Evolutionary conservation across 352 stramenopile genomes (phyloP), one percentile per base, ranked within the genome.

Genomic region (Phytophthora fragariae): DNA sequence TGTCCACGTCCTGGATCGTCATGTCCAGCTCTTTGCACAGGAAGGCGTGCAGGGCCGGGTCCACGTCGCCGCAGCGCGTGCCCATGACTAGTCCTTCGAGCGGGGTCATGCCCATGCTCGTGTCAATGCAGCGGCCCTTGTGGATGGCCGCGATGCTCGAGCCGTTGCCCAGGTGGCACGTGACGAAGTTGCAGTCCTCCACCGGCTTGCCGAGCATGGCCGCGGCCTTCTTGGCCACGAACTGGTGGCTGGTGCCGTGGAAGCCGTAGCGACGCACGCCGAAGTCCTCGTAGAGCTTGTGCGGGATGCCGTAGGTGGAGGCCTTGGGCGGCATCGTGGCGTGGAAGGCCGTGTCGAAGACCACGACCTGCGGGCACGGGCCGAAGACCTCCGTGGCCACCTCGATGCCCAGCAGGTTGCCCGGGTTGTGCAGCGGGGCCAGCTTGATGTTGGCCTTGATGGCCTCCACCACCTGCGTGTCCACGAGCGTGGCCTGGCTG

Each of bases 311-410:
- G 69, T 98, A 98, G 17, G 81, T 83, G 70, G 79, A 97, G 24
- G 92, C 87, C 58, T 92, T 84, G 52, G 90, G 75, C 37, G 85
- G 81, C 85, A 98, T 94, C 9, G 89, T 94, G 58, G 83, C 77
- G 70, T 98, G 92, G 82, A 96, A 98, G 14, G 91, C 89, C 58
- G 92, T 98, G 79, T 98, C 92, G 73, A 97, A 98, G n/a, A 98
- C 92, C 4, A 76, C 89, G 41, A 97, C 86, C 62, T 97, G 85
- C 17, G 88, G 86, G 39, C 80, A 79, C 0, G 76, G 50, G 29
- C 85, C 90, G 73, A 97, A 93, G 14, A 96, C 73, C 52, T 94
- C 82, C 3, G 73, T 88, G 21, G 88, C 85, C 15, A 94, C 86
- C 57, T 95, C 75, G 66, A 98, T 97, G n/a, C 90, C 92, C 37